Conservation (phyloP, 768 basidiomycete species). For the Hypholoma sublateritium region DNA sequence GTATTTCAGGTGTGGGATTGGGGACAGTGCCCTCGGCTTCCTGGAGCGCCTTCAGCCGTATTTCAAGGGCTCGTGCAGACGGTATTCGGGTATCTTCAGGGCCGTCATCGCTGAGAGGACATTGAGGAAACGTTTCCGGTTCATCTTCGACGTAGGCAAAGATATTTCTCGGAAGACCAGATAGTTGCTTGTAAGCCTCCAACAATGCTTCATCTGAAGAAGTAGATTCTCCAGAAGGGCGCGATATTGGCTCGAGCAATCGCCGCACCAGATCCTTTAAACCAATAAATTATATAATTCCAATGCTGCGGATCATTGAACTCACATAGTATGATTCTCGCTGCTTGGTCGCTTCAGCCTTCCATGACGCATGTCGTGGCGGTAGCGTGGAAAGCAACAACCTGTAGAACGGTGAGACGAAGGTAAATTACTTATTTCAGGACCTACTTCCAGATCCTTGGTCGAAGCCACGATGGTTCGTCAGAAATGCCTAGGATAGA, state of each 20-base stretch:
- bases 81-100: constrained; percentile 45
- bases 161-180: constrained; percentile 50
- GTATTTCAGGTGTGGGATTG: constrained; percentile 36
- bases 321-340: constrained; percentile 74
- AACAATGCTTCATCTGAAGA: constrained; percentile 47
- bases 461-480: constrained; percentile 73
- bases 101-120: constrained; percentile 52
- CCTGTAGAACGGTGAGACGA: constrained; percentile 31
- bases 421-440: neutral
- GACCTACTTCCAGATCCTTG: constrained; percentile 75
- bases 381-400: constrained; percentile 66
- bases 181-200: constrained; percentile 54
- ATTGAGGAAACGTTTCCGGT: constrained; percentile 41
- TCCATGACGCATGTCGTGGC: constrained; percentile 56
- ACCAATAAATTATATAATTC: neutral
- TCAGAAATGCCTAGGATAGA: constrained; percentile 61
- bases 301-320: constrained; percentile 1
- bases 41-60: constrained; percentile 48
- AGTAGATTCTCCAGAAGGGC: constrained; percentile 29
- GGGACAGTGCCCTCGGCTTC: constrained; percentile 29
- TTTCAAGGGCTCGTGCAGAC: constrained; percentile 53
- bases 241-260: constrained; percentile 55
- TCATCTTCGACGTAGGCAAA: constrained; percentile 52
- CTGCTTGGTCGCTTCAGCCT: constrained; percentile 54
- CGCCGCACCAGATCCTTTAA: constrained; percentile 67